Evolutionary conservation across 2,329 filamentous ascomycete species (phyloP).

Genomic region (Lasiodiplodia hormozganensis): DNA sequence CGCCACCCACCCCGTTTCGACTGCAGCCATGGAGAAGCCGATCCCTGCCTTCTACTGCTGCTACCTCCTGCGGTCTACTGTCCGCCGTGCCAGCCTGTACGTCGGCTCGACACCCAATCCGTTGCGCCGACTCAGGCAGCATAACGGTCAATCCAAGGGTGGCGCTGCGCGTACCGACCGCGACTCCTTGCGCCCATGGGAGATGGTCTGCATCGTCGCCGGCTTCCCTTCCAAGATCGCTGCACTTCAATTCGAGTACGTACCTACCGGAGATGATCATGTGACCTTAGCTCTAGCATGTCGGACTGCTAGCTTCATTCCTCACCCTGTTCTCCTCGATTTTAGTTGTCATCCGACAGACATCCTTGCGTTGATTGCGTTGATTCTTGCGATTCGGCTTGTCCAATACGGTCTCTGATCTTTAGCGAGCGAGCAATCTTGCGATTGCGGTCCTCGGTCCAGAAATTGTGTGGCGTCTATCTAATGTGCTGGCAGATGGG

Average conservation of each 20-base stretch:
- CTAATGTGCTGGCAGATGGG: slow-evolving; percentile 70
- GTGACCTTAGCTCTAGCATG: background rate
- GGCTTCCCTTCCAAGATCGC: slow-evolving; percentile 88
- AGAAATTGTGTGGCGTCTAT: background rate
- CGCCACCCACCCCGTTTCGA: background rate
- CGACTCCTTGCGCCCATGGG: slow-evolving; percentile 74
- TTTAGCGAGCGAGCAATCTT: background rate
- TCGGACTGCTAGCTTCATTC: background rate
- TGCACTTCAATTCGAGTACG: slow-evolving; percentile 92
- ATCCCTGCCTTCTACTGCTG: slow-evolving; percentile 93
- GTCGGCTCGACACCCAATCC: slow-evolving; percentile 93
- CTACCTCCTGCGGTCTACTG: slow-evolving; percentile 86
- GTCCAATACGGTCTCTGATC: background rate
- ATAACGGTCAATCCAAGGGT: slow-evolving; percentile 84
- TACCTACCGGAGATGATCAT: slow-evolving; percentile 32
- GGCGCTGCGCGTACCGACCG: slow-evolving; percentile 80
- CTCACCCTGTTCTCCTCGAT: background rate
- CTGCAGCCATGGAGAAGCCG: slow-evolving; percentile 52
- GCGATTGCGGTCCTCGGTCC: background rate
- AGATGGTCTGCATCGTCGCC: slow-evolving; percentile 81
- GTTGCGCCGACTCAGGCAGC: slow-evolving; percentile 81
- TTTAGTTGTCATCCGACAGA: background rate
- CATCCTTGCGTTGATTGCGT: background rate
- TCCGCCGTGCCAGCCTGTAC: slow-evolving; percentile 72
- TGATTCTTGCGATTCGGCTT: background rate